These are phyloP conservation scores for Nakazawaea wyomingensis DNA, from an alignment of 805 yeast species.

Conservation along the genomic window DNA sequence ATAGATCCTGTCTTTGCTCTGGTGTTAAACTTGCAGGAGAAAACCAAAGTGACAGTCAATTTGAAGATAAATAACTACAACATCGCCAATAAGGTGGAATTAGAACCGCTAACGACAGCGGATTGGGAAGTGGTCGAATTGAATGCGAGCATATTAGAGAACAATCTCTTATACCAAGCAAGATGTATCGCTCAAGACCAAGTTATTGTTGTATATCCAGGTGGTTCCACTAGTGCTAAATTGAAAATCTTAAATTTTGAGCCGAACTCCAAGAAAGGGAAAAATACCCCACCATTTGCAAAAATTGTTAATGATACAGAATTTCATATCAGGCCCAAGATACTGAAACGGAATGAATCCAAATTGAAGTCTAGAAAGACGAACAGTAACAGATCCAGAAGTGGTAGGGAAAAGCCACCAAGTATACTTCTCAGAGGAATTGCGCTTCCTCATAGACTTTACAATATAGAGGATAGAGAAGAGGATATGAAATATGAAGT, in stretches of 20 bases:
- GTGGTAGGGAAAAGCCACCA: conserved; percentile 11
- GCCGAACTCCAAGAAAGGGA: conserved; percentile 32
- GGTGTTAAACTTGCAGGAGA: conserved; percentile 40
- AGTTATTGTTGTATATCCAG: conserved; percentile 63
- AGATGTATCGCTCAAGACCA: conserved; percentile 64
- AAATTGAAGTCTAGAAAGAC: conserved; percentile 16
- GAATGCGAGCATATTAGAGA: conserved; percentile 74
- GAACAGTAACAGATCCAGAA: conserved; percentile 15
- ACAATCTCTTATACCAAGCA: conserved; percentile 70
- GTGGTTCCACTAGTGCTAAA: conserved; percentile 53
- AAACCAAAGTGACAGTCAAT: conserved; percentile 33
- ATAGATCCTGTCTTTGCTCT: conserved; percentile 66
- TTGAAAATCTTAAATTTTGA: conserved; percentile 35
- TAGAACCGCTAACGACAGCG: conserved; percentile 70
- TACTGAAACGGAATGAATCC: conserved; percentile 18
- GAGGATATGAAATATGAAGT: conserved; percentile 31
- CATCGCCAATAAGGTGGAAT: conserved; percentile 55
- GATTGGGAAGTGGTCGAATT: conserved; percentile 93
- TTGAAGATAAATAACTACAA: conserved; percentile 43
- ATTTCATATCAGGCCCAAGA: conserved; percentile 63
- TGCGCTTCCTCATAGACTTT: conserved; percentile 46
- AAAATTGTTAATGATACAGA: conserved; percentile 36
- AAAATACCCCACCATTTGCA: conserved; percentile 22
- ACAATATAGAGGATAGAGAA: conserved; percentile 16
- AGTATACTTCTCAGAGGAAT: conserved; percentile 48